A percentile compares a stretch with the other conserved stretches of the same genome.
phyloP scores from a whole-genome alignment of 345 rosid species.

The Bruguiera parviflora region DNA sequence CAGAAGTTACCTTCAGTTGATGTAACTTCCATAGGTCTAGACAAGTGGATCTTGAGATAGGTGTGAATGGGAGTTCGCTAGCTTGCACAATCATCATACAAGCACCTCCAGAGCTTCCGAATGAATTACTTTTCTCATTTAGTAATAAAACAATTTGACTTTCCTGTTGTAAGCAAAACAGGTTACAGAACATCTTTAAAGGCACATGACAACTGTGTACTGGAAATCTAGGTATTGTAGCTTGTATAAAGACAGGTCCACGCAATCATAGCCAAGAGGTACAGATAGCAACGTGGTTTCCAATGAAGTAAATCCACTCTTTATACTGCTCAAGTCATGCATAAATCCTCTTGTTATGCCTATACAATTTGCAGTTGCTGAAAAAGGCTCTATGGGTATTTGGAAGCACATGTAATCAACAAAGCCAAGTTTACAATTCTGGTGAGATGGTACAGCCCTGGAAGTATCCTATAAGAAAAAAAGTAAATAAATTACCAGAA shows the following conservation, averaged over 20 bases:
- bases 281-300: constrained; percentile 63
- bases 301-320: constrained; percentile 39
- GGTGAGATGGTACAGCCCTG: constrained; percentile 28
- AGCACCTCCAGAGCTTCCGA: constrained; percentile 70
- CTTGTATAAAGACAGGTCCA: constrained; percentile 83
- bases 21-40: constrained; percentile 48
- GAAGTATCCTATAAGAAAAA: constrained; percentile 35
- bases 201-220: not conserved
- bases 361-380: constrained; percentile 49
- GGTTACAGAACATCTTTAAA: constrained; percentile 7
- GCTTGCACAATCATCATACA: constrained; percentile 73
- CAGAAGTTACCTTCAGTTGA: constrained; percentile 54
- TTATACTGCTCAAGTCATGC: constrained; percentile 33
- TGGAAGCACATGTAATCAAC: constrained; percentile 67
- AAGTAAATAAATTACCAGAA: too few species aligned
- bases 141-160: constrained; percentile 61
- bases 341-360: constrained; percentile 56
- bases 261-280: constrained; percentile 60
- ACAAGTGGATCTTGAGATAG: constrained; percentile 44
- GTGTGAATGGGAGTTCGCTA: constrained; percentile 59
- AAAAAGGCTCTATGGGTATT: constrained; percentile 49
- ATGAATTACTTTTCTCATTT: constrained; percentile 38
- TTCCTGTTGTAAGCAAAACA: constrained; percentile 44
- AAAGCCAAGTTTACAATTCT: constrained; percentile 34
- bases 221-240: constrained; percentile 29